A percentile compares a stretch with the other conserved stretches of the same genome.
Conservation (phyloP, 768 basidiomycete species). For the Suillus ampliporus region DNA sequence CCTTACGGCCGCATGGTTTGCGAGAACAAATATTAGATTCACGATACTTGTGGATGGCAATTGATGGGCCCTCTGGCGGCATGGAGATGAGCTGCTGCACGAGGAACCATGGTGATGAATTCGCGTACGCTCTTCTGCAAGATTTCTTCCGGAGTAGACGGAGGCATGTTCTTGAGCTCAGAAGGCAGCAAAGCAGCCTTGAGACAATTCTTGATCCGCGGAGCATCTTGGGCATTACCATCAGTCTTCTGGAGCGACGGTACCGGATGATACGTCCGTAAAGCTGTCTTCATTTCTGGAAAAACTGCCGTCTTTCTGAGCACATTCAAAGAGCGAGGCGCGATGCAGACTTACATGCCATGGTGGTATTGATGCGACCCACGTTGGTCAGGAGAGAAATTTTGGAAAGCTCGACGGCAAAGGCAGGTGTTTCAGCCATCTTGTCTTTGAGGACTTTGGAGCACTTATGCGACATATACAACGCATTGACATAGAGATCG, state of each 20-base stretch:
- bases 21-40: constrained; percentile 84
- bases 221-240: constrained; percentile 89
- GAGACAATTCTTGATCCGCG: constrained; percentile 89
- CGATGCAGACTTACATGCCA: constrained; percentile 67
- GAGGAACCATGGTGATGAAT: constrained; percentile 12
- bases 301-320: constrained; percentile 61
- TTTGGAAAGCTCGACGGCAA: constrained; percentile 81
- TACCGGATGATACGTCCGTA: constrained; percentile 88
- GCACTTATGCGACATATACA: constrained; percentile 82
- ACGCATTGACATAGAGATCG: constrained; percentile 82
- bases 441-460: constrained; percentile 90
- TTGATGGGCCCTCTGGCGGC: constrained; percentile 56
- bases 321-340: constrained; percentile 15
- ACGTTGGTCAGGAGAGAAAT: constrained; percentile 87
- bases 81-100: constrained; percentile 17
- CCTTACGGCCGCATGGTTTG: constrained; percentile 78
- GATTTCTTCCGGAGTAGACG: constrained; percentile 78
- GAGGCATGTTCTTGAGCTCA: constrained; percentile 68
- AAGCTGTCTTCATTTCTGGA: constrained; percentile 91
- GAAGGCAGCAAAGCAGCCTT: constrained; percentile 79
- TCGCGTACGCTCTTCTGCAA: constrained; percentile 64
- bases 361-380: constrained; percentile 90
- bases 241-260: constrained; percentile 88
- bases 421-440: constrained; percentile 81
- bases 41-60: constrained; percentile 86